Evolutionary conservation across 148 eudicot species (phyloP).

Genomic region (Diospyros kaki): DNA sequence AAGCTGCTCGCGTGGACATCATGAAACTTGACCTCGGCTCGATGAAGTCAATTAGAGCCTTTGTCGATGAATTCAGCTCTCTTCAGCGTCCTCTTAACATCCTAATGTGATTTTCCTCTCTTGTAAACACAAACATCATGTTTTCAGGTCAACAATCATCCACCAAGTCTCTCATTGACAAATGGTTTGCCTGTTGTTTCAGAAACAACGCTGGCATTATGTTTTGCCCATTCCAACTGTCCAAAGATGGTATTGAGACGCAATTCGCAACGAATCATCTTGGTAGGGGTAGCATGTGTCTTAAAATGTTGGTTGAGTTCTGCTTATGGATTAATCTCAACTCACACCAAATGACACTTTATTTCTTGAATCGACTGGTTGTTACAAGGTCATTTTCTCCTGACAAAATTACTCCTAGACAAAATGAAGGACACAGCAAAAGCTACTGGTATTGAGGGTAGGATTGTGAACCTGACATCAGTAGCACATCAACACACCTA

Average conservation of each 20-base stretch:
- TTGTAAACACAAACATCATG: not conserved
- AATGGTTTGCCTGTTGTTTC: constrained; percentile 13
- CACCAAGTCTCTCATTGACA: not conserved
- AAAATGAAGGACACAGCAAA: constrained; percentile 74
- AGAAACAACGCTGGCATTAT: constrained; percentile 96
- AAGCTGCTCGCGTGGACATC: constrained; percentile 48
- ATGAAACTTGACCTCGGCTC: constrained; percentile 68
- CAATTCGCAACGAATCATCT: constrained; percentile 86
- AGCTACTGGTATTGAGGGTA: constrained; percentile 61
- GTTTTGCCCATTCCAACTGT: constrained; percentile 79
- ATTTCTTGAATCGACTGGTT: constrained; percentile 2
- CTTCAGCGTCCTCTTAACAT: constrained; percentile 78
- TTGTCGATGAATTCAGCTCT: constrained; percentile 43
- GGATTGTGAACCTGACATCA: constrained; percentile 72
- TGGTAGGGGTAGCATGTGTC: constrained; percentile 30
- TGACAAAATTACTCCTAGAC: constrained; percentile 64
- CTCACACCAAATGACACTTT: not conserved
- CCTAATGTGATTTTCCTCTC: constrained; percentile 45
- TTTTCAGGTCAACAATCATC: not conserved
- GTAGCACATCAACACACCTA: constrained; percentile 62
- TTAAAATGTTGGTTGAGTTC: not conserved
- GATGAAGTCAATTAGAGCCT: constrained; percentile 50
- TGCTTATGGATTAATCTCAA: not conserved
- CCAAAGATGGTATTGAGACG: constrained; percentile 77
- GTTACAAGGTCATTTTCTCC: constrained; percentile 64